These are phyloP conservation scores for Coleophoma eucalyptorum DNA, from an alignment of 2,329 filamentous ascomycete species.

Conservation along the genomic window DNA sequence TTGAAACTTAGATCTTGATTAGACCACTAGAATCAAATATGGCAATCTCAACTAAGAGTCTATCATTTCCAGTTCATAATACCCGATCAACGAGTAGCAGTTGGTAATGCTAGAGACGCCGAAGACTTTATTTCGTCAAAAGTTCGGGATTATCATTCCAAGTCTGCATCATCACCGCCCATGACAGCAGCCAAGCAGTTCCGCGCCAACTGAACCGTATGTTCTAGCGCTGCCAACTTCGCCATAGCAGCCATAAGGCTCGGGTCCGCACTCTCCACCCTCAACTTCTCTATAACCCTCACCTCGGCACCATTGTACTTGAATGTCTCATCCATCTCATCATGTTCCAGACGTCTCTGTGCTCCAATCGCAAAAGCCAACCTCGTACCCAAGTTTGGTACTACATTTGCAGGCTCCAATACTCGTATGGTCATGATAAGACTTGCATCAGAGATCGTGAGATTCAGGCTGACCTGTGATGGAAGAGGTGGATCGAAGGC, in stretches of 20 bases:
- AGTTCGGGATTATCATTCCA: background rate
- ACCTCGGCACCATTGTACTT: conserved; percentile 64
- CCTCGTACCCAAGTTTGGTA: conserved; percentile 58
- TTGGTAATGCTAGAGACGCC: too few relatives aligned
- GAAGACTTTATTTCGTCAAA: too few relatives aligned
- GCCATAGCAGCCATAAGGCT: conserved; percentile 78
- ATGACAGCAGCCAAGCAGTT: conserved; percentile 75
- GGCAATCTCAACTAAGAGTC: too few relatives aligned
- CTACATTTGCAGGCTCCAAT: conserved; percentile 63
- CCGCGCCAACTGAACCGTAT: conserved; percentile 66
- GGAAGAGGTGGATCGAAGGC: conserved; percentile 61
- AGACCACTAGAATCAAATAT: too few relatives aligned
- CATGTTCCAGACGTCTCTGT: conserved; percentile 62
- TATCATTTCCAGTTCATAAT: too few relatives aligned
- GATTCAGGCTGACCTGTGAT: conserved; percentile 68
- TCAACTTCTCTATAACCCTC: conserved; percentile 82
- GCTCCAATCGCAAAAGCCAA: conserved; percentile 68
- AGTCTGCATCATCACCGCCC: conserved; percentile 44
- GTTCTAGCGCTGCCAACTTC: conserved; percentile 75
- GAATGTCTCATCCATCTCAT: conserved; percentile 78
- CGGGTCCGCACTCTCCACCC: conserved; percentile 79
- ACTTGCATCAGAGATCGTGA: conserved; percentile 65
- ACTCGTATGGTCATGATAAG: conserved; percentile 68
- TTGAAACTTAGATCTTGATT: too few relatives aligned
- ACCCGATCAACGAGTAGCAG: too few relatives aligned